These are phyloP conservation scores for Xylariaceae sp. DNA, from an alignment of 2,329 filamentous ascomycete genomes.

Conservation along the genomic window DNA sequence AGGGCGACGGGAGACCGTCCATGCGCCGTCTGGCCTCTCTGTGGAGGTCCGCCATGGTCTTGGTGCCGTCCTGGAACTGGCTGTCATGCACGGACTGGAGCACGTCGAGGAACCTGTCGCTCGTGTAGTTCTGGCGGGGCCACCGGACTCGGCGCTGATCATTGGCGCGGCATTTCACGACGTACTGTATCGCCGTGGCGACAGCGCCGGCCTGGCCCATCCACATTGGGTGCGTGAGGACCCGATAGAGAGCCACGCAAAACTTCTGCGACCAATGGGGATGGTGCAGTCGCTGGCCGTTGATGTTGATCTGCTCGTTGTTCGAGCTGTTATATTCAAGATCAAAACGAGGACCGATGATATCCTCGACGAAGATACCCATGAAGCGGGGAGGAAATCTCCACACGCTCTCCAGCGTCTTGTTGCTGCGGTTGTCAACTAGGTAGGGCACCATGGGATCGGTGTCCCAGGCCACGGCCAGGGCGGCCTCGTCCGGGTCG, in stretches of 20 bases:
- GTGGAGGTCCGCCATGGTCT: background rate
- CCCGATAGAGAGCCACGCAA: background rate
- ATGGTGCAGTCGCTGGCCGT: background rate
- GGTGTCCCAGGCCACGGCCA: background rate
- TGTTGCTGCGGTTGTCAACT: background rate
- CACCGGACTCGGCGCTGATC: constrained; percentile 6
- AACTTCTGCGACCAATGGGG: background rate
- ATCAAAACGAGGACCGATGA: constrained; percentile 6
- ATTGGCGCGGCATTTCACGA: constrained; percentile 7
- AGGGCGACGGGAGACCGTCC: background rate
- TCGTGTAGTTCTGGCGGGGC: constrained; percentile 3
- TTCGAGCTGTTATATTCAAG: constrained; percentile 10
- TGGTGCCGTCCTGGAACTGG: constrained; percentile 1
- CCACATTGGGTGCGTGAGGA: constrained; percentile 2
- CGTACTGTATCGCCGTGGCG: constrained; percentile 4
- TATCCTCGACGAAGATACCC: background rate
- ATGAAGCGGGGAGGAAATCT: background rate
- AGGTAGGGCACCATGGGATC: background rate
- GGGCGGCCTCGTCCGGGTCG: background rate
- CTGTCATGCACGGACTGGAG: background rate
- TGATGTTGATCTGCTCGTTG: background rate
- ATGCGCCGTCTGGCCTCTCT: background rate
- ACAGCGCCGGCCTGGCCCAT: constrained; percentile 2
- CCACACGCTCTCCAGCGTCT: background rate
- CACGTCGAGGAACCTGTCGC: constrained; percentile 4